These are phyloP conservation scores for Psidium guajava DNA, from an alignment of 345 rosid species.

Conservation along the genomic window DNA sequence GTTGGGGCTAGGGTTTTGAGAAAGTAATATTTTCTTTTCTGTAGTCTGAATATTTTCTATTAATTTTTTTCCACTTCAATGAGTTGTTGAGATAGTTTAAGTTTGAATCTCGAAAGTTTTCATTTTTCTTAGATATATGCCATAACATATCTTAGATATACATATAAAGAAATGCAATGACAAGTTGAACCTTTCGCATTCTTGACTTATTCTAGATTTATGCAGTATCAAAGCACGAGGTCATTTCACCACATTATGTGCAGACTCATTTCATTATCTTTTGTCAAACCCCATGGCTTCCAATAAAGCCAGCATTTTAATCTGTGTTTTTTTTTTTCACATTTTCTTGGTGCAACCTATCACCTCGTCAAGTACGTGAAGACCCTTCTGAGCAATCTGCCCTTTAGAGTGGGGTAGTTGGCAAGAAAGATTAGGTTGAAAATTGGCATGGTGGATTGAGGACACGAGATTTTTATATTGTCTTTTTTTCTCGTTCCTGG, in stretches of 20 bases:
- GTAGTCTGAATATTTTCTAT: not conserved
- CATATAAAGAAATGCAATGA: not conserved
- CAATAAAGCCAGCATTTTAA: too few relatives aligned
- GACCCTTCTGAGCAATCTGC: not conserved
- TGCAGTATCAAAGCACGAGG: not conserved
- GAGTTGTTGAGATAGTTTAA: too few relatives aligned
- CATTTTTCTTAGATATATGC: not conserved
- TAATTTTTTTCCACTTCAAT: too few relatives aligned
- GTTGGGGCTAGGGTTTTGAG: not conserved
- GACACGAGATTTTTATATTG: not conserved
- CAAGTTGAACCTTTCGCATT: not conserved
- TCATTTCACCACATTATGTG: not conserved
- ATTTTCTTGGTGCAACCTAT: not conserved
- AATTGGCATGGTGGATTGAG: not conserved
- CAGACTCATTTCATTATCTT: not conserved
- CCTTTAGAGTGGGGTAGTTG: not conserved
- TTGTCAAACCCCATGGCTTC: not conserved
- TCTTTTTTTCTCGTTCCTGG: not conserved
- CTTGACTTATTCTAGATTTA: not conserved
- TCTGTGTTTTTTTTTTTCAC: not conserved
- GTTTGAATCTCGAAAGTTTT: too few relatives aligned
- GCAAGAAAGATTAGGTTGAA: not conserved
- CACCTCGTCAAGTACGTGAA: not conserved
- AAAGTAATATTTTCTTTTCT: not conserved
- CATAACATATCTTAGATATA: too few relatives aligned